Conservation (phyloP, 78 protist species). For the slime mould (Dictyostelium discoideum) region dicty_2.7 NC_007091.3:2699501-2700000, state of each 20-base stretch:
- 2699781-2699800: background rate
- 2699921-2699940: too few species aligned
- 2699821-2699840: background rate
- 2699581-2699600: background rate
- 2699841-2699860: background rate
- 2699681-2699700: constrained; percentile 2
- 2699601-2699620: background rate
- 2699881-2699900: background rate
- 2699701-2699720: background rate
- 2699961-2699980: too few species aligned
- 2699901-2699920: too few species aligned
- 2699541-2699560: background rate
- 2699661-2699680: background rate
- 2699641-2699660: background rate
- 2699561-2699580: background rate
- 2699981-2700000: background rate
- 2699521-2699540: background rate
- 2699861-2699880: background rate
- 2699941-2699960: too few species aligned
- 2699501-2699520: background rate
- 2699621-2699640: background rate
- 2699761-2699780: background rate
- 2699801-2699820: background rate
- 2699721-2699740: background rate
- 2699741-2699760: background rate